Conservation (phyloP, 345 rosid genomes). For the Moricandia arvensis region DNA sequence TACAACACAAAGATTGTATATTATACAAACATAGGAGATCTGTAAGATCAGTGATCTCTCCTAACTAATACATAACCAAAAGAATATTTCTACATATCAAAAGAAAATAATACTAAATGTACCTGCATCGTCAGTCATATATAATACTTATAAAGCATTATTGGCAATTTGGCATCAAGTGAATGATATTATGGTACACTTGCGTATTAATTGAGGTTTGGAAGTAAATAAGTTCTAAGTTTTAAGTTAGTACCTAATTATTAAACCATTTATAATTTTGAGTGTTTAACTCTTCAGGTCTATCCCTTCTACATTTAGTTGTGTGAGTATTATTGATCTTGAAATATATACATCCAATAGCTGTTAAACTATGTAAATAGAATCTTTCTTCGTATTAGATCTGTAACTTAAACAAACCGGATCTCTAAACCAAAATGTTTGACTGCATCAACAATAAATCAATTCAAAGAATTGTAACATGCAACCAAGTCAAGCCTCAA, state of each 20-base stretch:
- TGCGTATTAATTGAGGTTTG: too few species aligned
- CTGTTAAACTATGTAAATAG: too few species aligned
- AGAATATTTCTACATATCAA: not conserved
- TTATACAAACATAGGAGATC: not conserved
- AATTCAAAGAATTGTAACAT: too few species aligned
- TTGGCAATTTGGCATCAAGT: not conserved
- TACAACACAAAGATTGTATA: not conserved
- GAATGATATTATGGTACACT: not conserved
- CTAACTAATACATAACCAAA: not conserved
- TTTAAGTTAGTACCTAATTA: too few species aligned
- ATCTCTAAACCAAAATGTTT: too few species aligned
- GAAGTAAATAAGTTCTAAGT: too few species aligned
- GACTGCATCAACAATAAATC: too few species aligned
- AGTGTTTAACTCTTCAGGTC: not conserved
- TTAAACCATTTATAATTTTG: not conserved
- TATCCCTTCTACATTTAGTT: not conserved
- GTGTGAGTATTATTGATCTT: not conserved
- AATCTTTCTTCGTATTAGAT: too few species aligned
- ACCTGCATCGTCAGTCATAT: not conserved
- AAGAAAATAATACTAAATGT: not conserved
- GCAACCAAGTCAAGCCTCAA: too few species aligned
- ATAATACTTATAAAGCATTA: not conserved
- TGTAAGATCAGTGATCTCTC: not conserved
- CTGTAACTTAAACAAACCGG: too few species aligned
- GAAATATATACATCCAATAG: too few species aligned